These are phyloP conservation scores for Fusarium xyrophilum DNA, from an alignment of 2,329 filamentous ascomycete genomes.

Conservation along the genomic window DNA sequence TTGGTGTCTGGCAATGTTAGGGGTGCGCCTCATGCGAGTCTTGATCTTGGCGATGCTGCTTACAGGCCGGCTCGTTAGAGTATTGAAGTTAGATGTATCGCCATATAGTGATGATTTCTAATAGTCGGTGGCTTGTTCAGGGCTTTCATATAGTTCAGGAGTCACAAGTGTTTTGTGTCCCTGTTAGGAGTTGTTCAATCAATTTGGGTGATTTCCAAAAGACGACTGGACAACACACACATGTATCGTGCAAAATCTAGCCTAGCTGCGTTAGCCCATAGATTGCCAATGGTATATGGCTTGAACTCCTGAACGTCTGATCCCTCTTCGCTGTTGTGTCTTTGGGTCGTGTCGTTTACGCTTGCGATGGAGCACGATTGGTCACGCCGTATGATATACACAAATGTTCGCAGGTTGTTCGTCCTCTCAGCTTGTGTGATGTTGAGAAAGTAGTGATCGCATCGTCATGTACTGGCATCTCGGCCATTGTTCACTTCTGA, in stretches of 20 bases:
- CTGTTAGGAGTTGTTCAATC: background rate
- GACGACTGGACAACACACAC: background rate
- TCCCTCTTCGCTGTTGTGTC: background rate
- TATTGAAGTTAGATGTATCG: background rate
- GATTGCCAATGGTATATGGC: background rate
- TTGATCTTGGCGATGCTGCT: background rate
- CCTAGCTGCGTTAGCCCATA: background rate
- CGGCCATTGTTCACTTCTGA: background rate
- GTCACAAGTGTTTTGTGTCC: background rate
- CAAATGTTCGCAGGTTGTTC: background rate
- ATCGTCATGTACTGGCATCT: background rate
- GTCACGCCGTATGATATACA: too few relatives aligned
- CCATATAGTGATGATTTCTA: background rate
- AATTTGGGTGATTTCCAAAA: background rate
- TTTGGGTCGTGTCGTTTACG: background rate
- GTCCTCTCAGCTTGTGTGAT: too few relatives aligned
- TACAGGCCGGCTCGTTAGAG: background rate
- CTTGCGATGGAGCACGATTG: background rate
- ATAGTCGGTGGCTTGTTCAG: background rate
- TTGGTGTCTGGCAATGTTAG: background rate
- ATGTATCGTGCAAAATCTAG: fast-evolving
- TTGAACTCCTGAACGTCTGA: background rate
- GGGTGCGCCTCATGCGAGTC: background rate
- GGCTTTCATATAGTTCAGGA: background rate
- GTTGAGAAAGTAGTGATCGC: background rate